A percentile compares a stretch with the other conserved stretches of the same genome.
Conservation (phyloP, 108 stramenopile genomes). For the Skeletonema menzelii region DNA sequence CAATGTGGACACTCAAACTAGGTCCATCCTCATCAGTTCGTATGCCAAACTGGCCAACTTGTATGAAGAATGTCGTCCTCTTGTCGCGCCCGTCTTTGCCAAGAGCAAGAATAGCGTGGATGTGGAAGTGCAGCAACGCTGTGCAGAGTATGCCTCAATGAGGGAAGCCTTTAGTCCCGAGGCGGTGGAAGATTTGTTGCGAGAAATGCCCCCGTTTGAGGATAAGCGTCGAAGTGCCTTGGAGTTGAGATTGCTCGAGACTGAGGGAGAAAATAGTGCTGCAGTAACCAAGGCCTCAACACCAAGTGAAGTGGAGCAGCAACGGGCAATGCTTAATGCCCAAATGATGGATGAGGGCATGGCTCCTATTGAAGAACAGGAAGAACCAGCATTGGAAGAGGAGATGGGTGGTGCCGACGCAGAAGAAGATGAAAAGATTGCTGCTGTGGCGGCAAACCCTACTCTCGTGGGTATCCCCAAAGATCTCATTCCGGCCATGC, state of each 20-base stretch:
- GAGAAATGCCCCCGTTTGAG: conserved; percentile 95
- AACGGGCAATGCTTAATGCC: conserved; percentile 69
- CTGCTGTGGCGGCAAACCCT: conserved; percentile 11
- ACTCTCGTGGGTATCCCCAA: conserved; percentile 81
- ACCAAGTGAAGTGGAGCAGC: conserved; percentile 80
- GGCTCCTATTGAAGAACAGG: conserved; percentile 52
- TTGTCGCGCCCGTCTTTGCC: conserved; percentile 87
- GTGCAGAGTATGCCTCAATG: conserved; percentile 88
- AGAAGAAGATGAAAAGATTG: conserved; percentile 5
- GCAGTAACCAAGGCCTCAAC: conserved; percentile 82
- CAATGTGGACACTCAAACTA: conserved; percentile 65
- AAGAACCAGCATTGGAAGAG: conserved; percentile 37
- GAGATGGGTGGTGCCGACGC: conserved; percentile 16
- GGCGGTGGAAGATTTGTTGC: conserved; percentile 86
- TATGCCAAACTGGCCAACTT: conserved; percentile 96
- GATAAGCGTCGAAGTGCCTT: conserved; percentile 82
- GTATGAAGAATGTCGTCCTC: conserved; percentile 92
- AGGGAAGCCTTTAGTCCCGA: conserved; percentile 84
- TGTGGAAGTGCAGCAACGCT: conserved; percentile 93
- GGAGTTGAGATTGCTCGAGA: conserved; percentile 79
- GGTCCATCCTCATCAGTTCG: conserved; percentile 88
- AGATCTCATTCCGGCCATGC: conserved; percentile 90
- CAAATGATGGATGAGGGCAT: conserved; percentile 38
- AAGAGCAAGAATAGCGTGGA: conserved; percentile 84
- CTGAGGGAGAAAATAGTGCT: conserved; percentile 85